Percentiles rank a stretch among this genome's conserved stretches.
These are phyloP conservation scores for Solanum hybrid DNA, from an alignment of 305 asterid genomes.

Conservation along the genomic window DNA sequence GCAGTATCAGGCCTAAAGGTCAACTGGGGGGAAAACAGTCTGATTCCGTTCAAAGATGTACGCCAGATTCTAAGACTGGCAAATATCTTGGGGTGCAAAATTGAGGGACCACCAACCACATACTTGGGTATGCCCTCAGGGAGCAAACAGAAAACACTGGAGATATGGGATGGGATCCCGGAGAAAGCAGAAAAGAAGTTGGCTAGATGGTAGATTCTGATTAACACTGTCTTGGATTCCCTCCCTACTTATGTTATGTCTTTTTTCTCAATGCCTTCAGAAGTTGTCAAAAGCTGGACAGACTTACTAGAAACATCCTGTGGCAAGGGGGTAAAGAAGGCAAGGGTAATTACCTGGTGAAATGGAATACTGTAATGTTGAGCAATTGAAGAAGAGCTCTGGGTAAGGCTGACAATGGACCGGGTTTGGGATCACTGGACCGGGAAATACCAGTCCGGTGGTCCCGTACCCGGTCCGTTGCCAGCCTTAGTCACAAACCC, in stretches of 20 bases:
- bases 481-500: background rate
- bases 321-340: background rate
- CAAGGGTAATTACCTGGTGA: background rate
- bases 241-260: background rate
- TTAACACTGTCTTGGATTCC: background rate
- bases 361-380: background rate
- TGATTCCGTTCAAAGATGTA: background rate
- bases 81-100: background rate
- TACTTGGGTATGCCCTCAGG: background rate
- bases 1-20: background rate
- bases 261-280: background rate
- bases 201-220: background rate
- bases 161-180: background rate
- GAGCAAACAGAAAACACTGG: background rate
- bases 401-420: background rate
- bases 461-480: background rate
- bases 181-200: background rate
- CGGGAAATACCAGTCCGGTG: background rate
- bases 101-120: background rate
- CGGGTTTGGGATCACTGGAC: background rate
- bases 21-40: background rate
- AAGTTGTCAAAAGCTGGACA: background rate
- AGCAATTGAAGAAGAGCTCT: background rate
- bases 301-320: background rate
- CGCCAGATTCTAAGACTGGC: background rate